phyloP scores from a whole-genome alignment of 2,329 filamentous ascomycete genomes.

The Alternaria panax region DNA sequence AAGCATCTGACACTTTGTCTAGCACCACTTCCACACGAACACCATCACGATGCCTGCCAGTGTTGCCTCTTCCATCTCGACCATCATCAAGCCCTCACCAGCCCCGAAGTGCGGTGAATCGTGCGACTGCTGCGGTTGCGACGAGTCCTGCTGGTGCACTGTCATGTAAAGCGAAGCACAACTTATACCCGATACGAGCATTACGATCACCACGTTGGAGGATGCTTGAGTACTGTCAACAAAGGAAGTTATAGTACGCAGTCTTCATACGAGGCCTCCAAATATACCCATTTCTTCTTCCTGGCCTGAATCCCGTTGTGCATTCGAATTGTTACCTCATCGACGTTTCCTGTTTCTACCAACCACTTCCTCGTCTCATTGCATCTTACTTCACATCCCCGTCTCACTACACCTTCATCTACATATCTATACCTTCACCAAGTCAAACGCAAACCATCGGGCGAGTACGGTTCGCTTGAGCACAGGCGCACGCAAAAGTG shows the following conservation, averaged over 20 bases:
- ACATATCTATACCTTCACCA: neutral
- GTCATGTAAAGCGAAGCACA: constrained; percentile 12
- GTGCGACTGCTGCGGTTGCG: constrained; percentile 51
- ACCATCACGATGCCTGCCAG: constrained; percentile 42
- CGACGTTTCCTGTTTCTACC: neutral
- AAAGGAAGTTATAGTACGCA: neutral
- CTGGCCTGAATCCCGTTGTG: neutral
- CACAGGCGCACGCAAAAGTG: constrained; percentile 15
- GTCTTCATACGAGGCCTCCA: neutral
- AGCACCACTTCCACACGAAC: neutral
- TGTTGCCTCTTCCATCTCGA: constrained; percentile 44
- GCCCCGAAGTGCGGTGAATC: constrained; percentile 44
- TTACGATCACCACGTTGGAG: neutral
- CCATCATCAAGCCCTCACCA: constrained; percentile 49
- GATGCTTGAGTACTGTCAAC: neutral
- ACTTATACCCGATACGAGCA: neutral
- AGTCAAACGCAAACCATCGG: neutral
- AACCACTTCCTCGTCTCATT: neutral
- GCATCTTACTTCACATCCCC: neutral
- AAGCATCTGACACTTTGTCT: neutral
- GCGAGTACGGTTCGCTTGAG: neutral
- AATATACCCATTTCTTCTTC: neutral
- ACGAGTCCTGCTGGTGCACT: constrained; percentile 41
- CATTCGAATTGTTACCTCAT: neutral
- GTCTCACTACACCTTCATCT: neutral